phyloP scores from a whole-genome alignment of 2,329 filamentous ascomycete species.

The Alternaria consortialis region DNA sequence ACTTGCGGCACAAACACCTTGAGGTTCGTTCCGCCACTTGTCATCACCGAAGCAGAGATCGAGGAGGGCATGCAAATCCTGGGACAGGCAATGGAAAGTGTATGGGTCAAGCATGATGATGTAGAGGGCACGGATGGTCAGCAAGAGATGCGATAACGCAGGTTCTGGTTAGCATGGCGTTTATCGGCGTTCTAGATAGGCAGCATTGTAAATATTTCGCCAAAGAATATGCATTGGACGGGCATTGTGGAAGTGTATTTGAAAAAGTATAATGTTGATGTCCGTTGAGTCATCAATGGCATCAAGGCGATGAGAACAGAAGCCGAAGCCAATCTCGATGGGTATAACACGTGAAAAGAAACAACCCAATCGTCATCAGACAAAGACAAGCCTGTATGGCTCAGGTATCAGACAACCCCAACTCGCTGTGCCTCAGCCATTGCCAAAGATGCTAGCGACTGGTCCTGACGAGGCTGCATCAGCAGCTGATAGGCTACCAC shows the following conservation, averaged over 20 bases:
- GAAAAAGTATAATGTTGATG: neutral
- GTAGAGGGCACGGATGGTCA: conserved; percentile 45
- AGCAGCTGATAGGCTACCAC: neutral
- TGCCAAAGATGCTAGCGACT: conserved; percentile 13
- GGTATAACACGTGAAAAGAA: neutral
- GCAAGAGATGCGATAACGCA: conserved; percentile 43
- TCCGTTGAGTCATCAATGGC: neutral
- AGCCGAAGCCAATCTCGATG: neutral
- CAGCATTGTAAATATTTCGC: neutral
- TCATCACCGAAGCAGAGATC: conserved; percentile 83
- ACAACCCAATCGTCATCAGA: neutral
- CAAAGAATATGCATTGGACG: neutral
- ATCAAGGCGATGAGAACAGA: neutral
- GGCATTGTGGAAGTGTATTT: neutral
- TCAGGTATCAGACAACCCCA: neutral
- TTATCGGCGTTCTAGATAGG: conserved; percentile 12
- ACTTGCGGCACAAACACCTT: conserved; percentile 93
- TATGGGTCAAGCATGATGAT: conserved; percentile 55
- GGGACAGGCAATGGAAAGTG: conserved; percentile 69
- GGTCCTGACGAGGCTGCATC: neutral
- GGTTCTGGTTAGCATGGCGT: conserved; percentile 30
- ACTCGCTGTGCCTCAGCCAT: neutral
- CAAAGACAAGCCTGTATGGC: neutral
- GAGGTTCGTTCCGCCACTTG: conserved; percentile 87
- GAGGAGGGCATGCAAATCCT: conserved; percentile 78